Conservation (phyloP, 768 basidiomycete genomes). For the Fomitopsis serialis region DNA sequence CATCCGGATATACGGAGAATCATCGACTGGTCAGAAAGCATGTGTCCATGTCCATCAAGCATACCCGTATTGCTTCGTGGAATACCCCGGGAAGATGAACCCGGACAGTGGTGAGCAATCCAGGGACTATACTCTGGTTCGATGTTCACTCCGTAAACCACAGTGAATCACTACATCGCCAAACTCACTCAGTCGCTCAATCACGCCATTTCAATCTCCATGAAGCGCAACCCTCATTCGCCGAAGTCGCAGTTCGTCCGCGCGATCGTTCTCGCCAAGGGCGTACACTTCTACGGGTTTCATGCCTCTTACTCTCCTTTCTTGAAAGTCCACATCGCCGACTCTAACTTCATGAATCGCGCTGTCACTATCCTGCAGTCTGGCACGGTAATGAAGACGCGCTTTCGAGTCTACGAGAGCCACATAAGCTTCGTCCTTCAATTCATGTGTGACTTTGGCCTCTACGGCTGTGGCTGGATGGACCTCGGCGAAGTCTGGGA, state of each 20-base stretch:
- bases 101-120: constrained; percentile 53
- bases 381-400: constrained; percentile 75
- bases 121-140: neutral
- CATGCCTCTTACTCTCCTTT: constrained; percentile 80
- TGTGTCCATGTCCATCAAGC: constrained; percentile 92
- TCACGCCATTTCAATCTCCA: constrained; percentile 76
- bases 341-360: constrained; percentile 67
- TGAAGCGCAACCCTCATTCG: constrained; percentile 66
- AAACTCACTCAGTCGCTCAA: constrained; percentile 75
- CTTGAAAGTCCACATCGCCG: constrained; percentile 75
- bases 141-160: neutral
- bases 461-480: constrained; percentile 92
- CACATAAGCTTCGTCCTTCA: constrained; percentile 87
- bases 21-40: constrained; percentile 69
- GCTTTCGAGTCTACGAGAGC: constrained; percentile 80
- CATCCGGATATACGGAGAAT: constrained; percentile 81
- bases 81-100: constrained; percentile 66
- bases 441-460: constrained; percentile 91
- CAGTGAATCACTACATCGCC: constrained; percentile 71
- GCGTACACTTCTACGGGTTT: constrained; percentile 95
- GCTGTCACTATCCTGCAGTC: constrained; percentile 74
- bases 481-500: constrained; percentile 66
- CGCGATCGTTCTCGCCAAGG: constrained; percentile 83
- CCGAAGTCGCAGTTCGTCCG: constrained; percentile 59
- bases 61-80: constrained; percentile 90